Percentiles rank a stretch among this genome's conserved stretches.
phyloP scores from a whole-genome alignment of 2,329 filamentous ascomycete species.

The Atkinsonella texensis region DNA sequence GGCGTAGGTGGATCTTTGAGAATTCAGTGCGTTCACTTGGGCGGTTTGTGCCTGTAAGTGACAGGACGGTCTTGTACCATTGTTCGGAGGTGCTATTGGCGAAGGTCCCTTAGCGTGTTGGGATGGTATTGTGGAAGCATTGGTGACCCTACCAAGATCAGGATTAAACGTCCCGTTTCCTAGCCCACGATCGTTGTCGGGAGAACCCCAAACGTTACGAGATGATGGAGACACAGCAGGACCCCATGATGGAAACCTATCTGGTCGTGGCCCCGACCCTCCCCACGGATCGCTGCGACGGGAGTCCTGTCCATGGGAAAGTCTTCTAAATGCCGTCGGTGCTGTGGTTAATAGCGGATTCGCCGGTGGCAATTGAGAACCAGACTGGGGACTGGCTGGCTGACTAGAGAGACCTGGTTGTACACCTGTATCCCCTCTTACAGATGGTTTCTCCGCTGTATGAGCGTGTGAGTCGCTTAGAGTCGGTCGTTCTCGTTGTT shows the following conservation, averaged over 20 bases:
- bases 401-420: conserved; percentile 1
- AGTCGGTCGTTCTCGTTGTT: conserved; percentile 18
- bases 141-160: conserved; percentile 40
- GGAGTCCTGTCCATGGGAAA: conserved; percentile 21
- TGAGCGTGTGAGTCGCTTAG: conserved; percentile 9
- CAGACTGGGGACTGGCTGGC: conserved; percentile 3
- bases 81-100: conserved; percentile 29
- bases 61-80: background rate
- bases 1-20: conserved; percentile 18
- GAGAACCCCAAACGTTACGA: conserved; percentile 63
- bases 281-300: conserved; percentile 26
- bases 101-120: conserved; percentile 29
- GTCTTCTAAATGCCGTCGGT: conserved; percentile 14
- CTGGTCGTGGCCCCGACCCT: conserved; percentile 27
- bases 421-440: background rate
- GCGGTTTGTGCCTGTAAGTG: conserved; percentile 17
- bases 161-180: conserved; percentile 68
- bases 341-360: conserved; percentile 9
- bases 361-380: conserved; percentile 8
- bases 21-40: conserved; percentile 14
- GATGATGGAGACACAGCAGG: conserved; percentile 29
- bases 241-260: conserved; percentile 40
- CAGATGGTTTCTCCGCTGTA: background rate
- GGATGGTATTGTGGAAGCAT: conserved; percentile 21
- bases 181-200: conserved; percentile 57